Base-by-base conservation (phyloP, 1,139 yeast species). In the Blastobotrys aristatus region DNA sequence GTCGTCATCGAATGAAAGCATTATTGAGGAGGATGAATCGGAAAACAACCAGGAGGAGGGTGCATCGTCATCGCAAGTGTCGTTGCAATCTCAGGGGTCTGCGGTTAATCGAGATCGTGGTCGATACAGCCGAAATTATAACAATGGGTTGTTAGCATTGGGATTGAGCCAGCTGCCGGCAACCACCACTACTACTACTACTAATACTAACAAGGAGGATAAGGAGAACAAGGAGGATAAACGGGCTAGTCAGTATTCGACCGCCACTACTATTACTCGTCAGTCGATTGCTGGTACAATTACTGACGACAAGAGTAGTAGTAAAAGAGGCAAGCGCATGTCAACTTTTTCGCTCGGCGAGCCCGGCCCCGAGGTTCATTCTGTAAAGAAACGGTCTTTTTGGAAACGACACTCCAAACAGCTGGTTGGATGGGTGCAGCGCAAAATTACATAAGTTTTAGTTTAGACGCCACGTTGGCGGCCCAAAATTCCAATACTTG, bases 351-450 rank as follows among this genome's bases (percentile, higher is more conserved):
- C 50, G n/a, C 48, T 60, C n/a, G 64, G 63, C 10, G 63, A 60
- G 46, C 64, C 64, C 1, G 64, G 64, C 8, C 64, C 64, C 13
- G 61, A 57, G 47, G 55, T 57, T 24, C 57, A 40, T 18, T 43
- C 18, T 20, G 18, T 27, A 33, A 38, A 24, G 11, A 20, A 24
- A 22, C 20, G 21, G 34, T 24, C 34, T 5, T 24, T 24, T 24
- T 24, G 27, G 27, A 24, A 24, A 10, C 27, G 27, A 6, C 27
- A 24, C 10, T 24, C 27, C 5, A 37, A 16, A 22, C n/a, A n/a
- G 13, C 17, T 26, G 18, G 22, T 26, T 16, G 30, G 24, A 4
- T 34, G 21, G 38, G 38, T 34, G 18, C 21, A n/a, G n/a, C n/a
- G 24, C n/a, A 34, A 37, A 22, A 26, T 26, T 37, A 37, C 27